A percentile compares a stretch with the other conserved stretches of the same genome.
These are phyloP conservation scores for Lentithecium fluviatile DNA, from an alignment of 495 filamentous ascomycete genomes.

Conservation along the genomic window DNA sequence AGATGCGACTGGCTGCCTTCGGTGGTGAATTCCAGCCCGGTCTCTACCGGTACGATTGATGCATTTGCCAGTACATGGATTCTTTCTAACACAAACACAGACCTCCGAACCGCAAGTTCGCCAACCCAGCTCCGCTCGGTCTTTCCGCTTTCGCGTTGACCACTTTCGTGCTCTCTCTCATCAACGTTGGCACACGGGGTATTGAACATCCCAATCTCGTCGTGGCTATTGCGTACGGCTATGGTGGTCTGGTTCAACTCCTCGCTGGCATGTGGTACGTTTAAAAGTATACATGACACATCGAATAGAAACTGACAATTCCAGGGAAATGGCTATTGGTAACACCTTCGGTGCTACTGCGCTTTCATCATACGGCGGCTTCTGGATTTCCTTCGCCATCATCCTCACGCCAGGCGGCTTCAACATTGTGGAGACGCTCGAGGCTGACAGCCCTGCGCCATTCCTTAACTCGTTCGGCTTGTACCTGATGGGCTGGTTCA, in stretches of 20 bases:
- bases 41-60: slow-evolving; percentile 60
- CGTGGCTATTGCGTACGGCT: slow-evolving; percentile 46
- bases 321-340: slow-evolving; percentile 95
- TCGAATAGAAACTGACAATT: slow-evolving; percentile 1
- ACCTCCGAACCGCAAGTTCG: slow-evolving; percentile 69
- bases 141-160: slow-evolving; percentile 87
- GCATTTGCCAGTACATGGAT: neutral
- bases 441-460: slow-evolving; percentile 42
- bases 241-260: slow-evolving; percentile 80
- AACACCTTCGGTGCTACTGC: slow-evolving; percentile 97
- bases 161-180: slow-evolving; percentile 83
- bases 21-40: slow-evolving; percentile 97
- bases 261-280: slow-evolving; percentile 97
- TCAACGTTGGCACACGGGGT: slow-evolving; percentile 72
- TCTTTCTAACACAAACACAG: slow-evolving; percentile 15
- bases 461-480: slow-evolving; percentile 75
- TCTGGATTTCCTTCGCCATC: slow-evolving; percentile 93
- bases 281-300: neutral
- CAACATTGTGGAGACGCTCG: slow-evolving; percentile 39
- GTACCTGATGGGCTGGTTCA: slow-evolving; percentile 94
- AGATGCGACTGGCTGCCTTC: slow-evolving; percentile 69
- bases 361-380: slow-evolving; percentile 93
- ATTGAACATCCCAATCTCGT: slow-evolving; percentile 48
- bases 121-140: slow-evolving; percentile 65
- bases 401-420: slow-evolving; percentile 52